Conservation (phyloP, 805 yeast species). For the Candida andamanensis region DNA sequence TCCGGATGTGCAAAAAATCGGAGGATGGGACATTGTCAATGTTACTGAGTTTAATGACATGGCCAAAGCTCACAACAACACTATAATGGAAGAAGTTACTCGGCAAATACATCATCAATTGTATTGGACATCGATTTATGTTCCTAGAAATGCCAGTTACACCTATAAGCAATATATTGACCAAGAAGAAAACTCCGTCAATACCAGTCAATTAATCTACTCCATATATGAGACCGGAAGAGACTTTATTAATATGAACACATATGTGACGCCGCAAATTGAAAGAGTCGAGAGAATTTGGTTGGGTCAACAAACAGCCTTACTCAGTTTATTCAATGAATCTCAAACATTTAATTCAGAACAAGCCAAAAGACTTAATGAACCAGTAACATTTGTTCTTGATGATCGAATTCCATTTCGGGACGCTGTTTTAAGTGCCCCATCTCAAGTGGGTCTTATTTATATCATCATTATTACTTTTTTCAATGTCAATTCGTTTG, state of each 20-base stretch:
- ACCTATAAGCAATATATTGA: conserved; percentile 36
- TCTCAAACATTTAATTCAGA: conserved; percentile 7
- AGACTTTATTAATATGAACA: conserved; percentile 47
- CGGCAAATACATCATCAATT: conserved; percentile 47
- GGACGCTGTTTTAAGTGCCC: conserved; percentile 53
- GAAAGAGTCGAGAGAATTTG: conserved; percentile 28
- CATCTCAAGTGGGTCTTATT: conserved; percentile 71
- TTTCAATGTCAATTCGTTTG: conserved; percentile 62
- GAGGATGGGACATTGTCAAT: conserved; percentile 35
- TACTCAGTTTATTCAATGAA: conserved; percentile 15
- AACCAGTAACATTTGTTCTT: conserved; percentile 29
- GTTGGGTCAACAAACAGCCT: conserved; percentile 20
- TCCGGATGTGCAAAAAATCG: conserved; percentile 18
- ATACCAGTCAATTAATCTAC: conserved; percentile 28
- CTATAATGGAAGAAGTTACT: conserved; percentile 34
- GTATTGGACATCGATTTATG: conserved; percentile 61
- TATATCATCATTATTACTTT: conserved; percentile 68
- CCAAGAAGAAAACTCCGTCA: conserved; percentile 24
- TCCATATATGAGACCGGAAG: conserved; percentile 58
- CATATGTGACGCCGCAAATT: conserved; percentile 40
- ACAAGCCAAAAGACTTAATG: conserved; percentile 16
- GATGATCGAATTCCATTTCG: conserved; percentile 48
- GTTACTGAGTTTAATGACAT: conserved; percentile 19
- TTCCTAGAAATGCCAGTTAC: conserved; percentile 43
- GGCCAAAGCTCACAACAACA: conserved; percentile 23